Conservation (phyloP, 2,329 filamentous ascomycete genomes). For the Tolypocladium guangdongense region DNA sequence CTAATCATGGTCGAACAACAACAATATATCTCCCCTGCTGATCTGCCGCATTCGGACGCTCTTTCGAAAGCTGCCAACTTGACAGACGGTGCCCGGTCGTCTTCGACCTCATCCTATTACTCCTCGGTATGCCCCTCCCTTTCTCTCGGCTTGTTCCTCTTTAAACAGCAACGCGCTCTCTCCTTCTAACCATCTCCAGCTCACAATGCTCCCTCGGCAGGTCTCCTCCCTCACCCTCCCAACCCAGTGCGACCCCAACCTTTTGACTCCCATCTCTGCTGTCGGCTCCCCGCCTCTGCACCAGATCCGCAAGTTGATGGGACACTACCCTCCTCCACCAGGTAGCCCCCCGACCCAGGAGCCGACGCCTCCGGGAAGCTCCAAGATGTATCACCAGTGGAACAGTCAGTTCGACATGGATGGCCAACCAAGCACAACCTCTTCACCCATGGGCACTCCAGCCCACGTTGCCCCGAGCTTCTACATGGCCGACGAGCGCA, state of each 20-base stretch:
- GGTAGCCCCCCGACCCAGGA: constrained; percentile 28
- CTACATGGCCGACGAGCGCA: constrained; percentile 27
- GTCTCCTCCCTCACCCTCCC: constrained; percentile 21
- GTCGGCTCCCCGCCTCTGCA: constrained; percentile 36
- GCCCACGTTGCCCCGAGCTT: constrained; percentile 22
- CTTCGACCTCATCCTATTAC: constrained; percentile 18
- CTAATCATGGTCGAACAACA: constrained; percentile 25
- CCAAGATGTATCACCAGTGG: constrained; percentile 34
- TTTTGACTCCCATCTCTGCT: constrained; percentile 41
- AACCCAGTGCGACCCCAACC: constrained; percentile 28
- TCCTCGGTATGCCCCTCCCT: constrained; percentile 15
- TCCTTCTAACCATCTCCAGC: neutral
- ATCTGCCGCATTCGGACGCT: constrained; percentile 19
- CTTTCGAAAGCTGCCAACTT: constrained; percentile 17
- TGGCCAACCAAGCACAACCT: constrained; percentile 28
- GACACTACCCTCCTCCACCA: constrained; percentile 27
- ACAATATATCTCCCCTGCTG: constrained; percentile 21
- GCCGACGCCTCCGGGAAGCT: constrained; percentile 35
- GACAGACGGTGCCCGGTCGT: constrained; percentile 13
- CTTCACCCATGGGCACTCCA: constrained; percentile 34
- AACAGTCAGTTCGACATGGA: constrained; percentile 28
- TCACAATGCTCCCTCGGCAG: constrained; percentile 6
- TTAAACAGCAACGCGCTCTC: neutral
- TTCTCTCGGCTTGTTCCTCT: neutral
- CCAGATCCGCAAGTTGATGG: constrained; percentile 30